phyloP scores from a whole-genome alignment of 2,329 filamentous ascomycete genomes.

The Cladosporium sphaerospermum region DNA sequence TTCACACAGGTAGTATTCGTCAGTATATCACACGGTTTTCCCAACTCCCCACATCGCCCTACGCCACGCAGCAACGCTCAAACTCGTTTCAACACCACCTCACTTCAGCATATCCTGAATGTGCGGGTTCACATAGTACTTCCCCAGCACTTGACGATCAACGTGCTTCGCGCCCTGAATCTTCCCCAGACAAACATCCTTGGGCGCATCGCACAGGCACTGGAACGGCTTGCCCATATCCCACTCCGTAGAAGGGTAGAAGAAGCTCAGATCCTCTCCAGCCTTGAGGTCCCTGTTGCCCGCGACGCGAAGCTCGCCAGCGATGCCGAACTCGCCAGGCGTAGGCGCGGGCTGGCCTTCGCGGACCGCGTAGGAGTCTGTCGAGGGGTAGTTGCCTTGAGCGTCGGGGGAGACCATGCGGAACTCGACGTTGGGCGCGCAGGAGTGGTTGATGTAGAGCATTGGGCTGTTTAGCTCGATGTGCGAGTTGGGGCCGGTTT shows the following conservation, averaged over 20 bases:
- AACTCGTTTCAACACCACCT: not conserved
- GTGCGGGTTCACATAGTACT: slow-evolving; percentile 3
- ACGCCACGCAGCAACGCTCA: not conserved
- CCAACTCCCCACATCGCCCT: not conserved
- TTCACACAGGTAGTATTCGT: too few relatives aligned
- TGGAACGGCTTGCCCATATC: slow-evolving; percentile 41
- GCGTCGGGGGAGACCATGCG: slow-evolving; percentile 37
- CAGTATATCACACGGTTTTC: too few relatives aligned
- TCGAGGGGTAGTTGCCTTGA: slow-evolving; percentile 21
- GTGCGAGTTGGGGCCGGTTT: slow-evolving; percentile 43
- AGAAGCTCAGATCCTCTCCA: slow-evolving; percentile 42
- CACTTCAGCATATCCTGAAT: slow-evolving; percentile 6
- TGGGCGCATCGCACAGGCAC: slow-evolving; percentile 34
- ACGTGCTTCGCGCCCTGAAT: slow-evolving; percentile 37
- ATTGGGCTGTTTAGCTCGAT: slow-evolving; percentile 53
- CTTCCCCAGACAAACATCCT: slow-evolving; percentile 31
- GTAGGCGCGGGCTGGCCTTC: slow-evolving; percentile 2
- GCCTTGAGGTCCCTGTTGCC: slow-evolving; percentile 32
- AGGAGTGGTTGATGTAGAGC: slow-evolving; percentile 54
- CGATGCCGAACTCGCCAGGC: slow-evolving; percentile 7
- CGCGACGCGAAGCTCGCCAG: slow-evolving; percentile 18
- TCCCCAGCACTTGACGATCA: slow-evolving; percentile 25
- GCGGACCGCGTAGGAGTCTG: not conserved
- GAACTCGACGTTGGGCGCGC: slow-evolving; percentile 47
- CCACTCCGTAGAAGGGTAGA: slow-evolving; percentile 46